phyloP scores from a whole-genome alignment of 2,329 filamentous ascomycete genomes.

The Verticillium tricorpus region DNA sequence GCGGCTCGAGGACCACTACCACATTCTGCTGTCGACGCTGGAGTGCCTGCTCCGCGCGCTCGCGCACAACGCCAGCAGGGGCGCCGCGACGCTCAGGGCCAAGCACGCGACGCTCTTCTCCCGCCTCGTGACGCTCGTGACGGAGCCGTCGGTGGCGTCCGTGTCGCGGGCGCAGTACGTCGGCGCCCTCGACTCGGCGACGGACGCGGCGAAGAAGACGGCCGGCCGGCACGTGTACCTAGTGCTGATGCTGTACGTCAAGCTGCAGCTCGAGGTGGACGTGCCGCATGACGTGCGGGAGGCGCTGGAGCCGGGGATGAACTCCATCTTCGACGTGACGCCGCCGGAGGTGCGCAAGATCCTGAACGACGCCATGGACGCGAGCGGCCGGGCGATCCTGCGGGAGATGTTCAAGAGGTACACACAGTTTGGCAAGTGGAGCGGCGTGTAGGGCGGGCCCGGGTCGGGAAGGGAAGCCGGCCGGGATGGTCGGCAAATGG shows the following conservation, averaged over 20 bases:
- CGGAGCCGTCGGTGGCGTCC: constrained; percentile 53
- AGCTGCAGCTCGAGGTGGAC: constrained; percentile 53
- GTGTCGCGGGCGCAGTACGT: constrained; percentile 43
- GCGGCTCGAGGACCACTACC: constrained; percentile 58
- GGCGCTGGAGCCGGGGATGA: constrained; percentile 53
- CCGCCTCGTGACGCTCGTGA: constrained; percentile 54
- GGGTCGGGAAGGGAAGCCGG: no score
- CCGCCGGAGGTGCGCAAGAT: constrained; percentile 49
- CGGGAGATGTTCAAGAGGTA: constrained; percentile 55
- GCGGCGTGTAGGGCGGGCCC: constrained; percentile 37
- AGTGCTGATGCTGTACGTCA: constrained; percentile 55
- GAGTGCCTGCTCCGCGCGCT: constrained; percentile 53
- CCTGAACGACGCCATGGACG: constrained; percentile 56
- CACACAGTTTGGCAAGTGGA: constrained; percentile 61
- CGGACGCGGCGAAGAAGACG: constrained; percentile 55
- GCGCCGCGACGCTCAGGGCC: constrained; percentile 22
- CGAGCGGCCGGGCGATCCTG: constrained; percentile 54
- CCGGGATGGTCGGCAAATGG: not conserved
- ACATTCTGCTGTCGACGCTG: constrained; percentile 49
- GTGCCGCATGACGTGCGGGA: constrained; percentile 48
- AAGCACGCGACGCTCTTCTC: constrained; percentile 47
- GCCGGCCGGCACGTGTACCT: constrained; percentile 60
- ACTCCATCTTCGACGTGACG: constrained; percentile 55
- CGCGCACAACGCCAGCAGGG: constrained; percentile 30
- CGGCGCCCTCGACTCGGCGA: constrained; percentile 51